phyloP scores from a whole-genome alignment of 2,329 filamentous ascomycete genomes.

The Fusarium armeniacum region DNA sequence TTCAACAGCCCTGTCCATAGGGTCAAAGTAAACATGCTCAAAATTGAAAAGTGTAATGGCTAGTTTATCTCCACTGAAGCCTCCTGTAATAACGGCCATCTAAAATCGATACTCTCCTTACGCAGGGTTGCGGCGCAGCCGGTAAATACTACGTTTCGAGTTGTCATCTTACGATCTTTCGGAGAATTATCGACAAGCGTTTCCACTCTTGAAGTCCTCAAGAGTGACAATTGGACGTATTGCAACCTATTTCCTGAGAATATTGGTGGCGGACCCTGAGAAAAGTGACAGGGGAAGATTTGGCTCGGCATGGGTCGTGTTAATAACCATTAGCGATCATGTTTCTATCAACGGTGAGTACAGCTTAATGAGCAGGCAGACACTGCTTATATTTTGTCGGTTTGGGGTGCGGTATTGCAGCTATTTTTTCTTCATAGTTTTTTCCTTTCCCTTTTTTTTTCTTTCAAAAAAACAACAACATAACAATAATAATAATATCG shows the following conservation, averaged over 20 bases:
- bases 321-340: background rate
- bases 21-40: background rate
- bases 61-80: background rate
- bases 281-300: slow-evolving; percentile 27
- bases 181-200: slow-evolving; percentile 22
- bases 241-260: slow-evolving; percentile 21
- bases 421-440: too few relatives aligned
- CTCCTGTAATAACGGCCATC: background rate
- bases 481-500: too few relatives aligned
- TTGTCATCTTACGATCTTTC: slow-evolving; percentile 10
- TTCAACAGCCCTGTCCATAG: background rate
- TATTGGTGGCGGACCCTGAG: slow-evolving; percentile 21
- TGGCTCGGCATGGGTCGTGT: slow-evolving; percentile 20
- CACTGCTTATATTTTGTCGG: background rate
- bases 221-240: slow-evolving; percentile 16
- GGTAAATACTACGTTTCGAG: slow-evolving; percentile 2
- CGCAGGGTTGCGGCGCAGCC: slow-evolving; percentile 24
- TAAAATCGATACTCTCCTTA: background rate
- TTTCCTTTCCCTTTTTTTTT: too few relatives aligned
- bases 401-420: background rate
- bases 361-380: slow-evolving; percentile 2
- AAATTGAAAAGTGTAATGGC: background rate
- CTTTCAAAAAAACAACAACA: too few relatives aligned
- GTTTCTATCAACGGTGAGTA: background rate
- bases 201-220: slow-evolving; percentile 12